Base-by-base conservation (phyloP, 2,329 filamentous ascomycete genomes). In the Pyricularia sp. region DNA sequence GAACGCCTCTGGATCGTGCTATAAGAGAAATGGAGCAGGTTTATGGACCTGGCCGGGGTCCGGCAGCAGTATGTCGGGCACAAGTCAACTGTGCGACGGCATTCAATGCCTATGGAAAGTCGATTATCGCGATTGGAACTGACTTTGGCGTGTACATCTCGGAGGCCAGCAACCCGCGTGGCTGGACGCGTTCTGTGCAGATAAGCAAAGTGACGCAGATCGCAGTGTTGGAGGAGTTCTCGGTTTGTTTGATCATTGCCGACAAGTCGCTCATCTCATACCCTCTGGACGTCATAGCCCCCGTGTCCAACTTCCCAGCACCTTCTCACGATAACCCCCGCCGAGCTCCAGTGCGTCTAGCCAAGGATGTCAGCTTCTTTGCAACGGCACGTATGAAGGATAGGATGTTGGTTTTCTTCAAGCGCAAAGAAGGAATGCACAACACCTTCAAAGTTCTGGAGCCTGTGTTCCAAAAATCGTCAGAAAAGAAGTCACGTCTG, bases 331-430 rank as follows among this genome's bases (percentile, higher is more conserved):
- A 97, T 76, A 94, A 89, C 63, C 84, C 89, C 3, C 88, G 92
- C 30, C 88, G 92, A 71, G 93, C 95, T n/a, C 95, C 95, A 0
- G 94, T 98, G 77, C 93, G 94, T 74, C 85, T 99, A 42, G 91
- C 90, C 72, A 92, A 95, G 76, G 95, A 99, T 76, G 94, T 99
- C 25, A 92, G 94, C 17, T 99, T 98, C 83, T 99, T 99, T 78
- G 92, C 93, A 20, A 95, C 93, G 1, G 95, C 94, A 11, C 89
- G 92, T 70, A 97, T 99, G 94, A 99, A 99, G 83, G 95, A 99
- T 71, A 88, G 95, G 9, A 94, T 91, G 72, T 83, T 99, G 9
- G 89, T 99, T 31, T 94, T 99, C 78, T 99, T 98, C 85, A 98
- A 98, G 81, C 96, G 96, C 77, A 92, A 93, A 71, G 95, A 98